These are phyloP conservation scores for Dictyostelium citrinum DNA, from an alignment of 78 protist species.

Conservation along the genomic window DNA sequence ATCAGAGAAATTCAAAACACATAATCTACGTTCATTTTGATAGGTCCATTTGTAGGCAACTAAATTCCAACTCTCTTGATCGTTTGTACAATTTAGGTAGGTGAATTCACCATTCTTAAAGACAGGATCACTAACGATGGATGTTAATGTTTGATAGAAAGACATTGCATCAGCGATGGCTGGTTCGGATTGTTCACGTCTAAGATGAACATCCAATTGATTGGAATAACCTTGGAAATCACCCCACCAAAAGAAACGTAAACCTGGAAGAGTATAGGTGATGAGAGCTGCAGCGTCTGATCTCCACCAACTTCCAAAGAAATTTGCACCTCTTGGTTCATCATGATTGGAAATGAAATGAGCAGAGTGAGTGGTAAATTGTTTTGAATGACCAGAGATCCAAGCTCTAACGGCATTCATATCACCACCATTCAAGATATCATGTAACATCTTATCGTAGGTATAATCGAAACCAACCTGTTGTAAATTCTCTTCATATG, in stretches of 20 bases:
- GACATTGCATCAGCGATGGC: conserved; percentile 14
- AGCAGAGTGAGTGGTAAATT: conserved; percentile 45
- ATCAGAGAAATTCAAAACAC: conserved; percentile 84
- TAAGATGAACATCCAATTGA: conserved; percentile 86
- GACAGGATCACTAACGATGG: conserved; percentile 76
- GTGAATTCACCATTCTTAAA: conserved; percentile 81
- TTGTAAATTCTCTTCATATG: conserved; percentile 72
- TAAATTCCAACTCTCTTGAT: conserved; percentile 24
- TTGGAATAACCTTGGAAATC: conserved; percentile 82
- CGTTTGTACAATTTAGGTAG: conserved; percentile 16
- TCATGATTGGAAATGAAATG: conserved; percentile 90
- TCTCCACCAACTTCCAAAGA: conserved; percentile 81
- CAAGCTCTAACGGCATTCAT: conserved; percentile 55
- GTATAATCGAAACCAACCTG: conserved; percentile 90
- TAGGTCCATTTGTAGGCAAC: conserved; percentile 84
- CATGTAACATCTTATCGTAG: conserved; percentile 91
- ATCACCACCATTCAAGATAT: conserved; percentile 73
- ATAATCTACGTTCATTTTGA: conserved; percentile 76
- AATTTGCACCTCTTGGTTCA: conserved; percentile 82
- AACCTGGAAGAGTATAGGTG: conserved; percentile 89
- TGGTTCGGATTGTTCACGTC: conserved; percentile 79
- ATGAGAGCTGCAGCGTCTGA: conserved; percentile 90
- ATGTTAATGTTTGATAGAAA: conserved; percentile 79
- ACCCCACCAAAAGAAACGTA: conserved; percentile 82
- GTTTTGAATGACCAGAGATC: conserved; percentile 40